Base-by-base conservation (phyloP, 371 early-diverging fungal species). In the Rhizomucor miehei region DNA sequence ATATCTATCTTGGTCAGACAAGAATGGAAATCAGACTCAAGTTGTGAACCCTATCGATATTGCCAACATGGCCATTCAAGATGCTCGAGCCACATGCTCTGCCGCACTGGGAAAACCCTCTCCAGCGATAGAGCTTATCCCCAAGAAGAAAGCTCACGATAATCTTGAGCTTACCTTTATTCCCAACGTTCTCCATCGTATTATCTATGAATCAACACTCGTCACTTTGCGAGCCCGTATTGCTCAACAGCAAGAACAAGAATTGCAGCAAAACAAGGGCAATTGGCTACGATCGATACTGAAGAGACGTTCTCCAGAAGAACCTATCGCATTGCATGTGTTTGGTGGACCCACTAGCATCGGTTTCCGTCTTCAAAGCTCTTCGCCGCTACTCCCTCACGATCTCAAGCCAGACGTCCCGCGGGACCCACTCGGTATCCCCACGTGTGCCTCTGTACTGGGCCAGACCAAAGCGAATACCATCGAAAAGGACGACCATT, bases 161-260 rank as follows among this genome's bases (percentile, higher is more conserved):
- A 29, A 8, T 5, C 62, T 77, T 8, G 71, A 82, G 6, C 74
- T 87, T n/a, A 79, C 79, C 3, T 85, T 83, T 56, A 77, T 88
- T 21, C 86, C 85, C 3, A 80, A 79, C 46, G 64, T 86, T 43
- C 69, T 90, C 29, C 83, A 88, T 61, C 78, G 88, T 51, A 81
- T 88, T 54, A 67, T 89, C 34, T 88, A 80, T 54, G 87, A 88
- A 60, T 73, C 87, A 14, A 69, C 81, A 44, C 73, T 83, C 39
- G 73, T 86, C 37, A 80, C 88, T 1, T 57, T 89, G 49, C 64
- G 63, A 24, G 64, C 73, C 0, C 73, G 82, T 16, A 45, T 57
- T 16, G 29, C 52, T 6, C 46, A 45, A 19, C 44, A 51, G 24
- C 48, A 55, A 36, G 37, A 46, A 23, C 54, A 54, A 45, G 17